These are phyloP conservation scores for Schizophyllum amplum DNA, from an alignment of 1,284 basidiomycete genomes.

Conservation along the genomic window DNA sequence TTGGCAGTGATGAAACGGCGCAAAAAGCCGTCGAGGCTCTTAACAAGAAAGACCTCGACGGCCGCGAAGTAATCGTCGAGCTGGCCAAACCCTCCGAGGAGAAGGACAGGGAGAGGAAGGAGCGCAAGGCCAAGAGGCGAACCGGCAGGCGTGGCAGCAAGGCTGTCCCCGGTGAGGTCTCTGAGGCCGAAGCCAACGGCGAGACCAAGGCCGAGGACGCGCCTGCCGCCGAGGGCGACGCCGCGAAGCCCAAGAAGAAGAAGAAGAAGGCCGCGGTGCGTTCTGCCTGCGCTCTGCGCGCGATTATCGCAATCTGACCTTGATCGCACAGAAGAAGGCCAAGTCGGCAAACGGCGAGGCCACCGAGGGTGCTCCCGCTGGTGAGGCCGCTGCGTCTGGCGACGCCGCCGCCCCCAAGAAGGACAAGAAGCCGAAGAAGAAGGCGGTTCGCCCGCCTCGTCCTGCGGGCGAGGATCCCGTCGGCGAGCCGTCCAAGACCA, in stretches of 20 bases:
- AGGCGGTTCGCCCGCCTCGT: conserved; percentile 48
- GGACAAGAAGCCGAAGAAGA: conserved; percentile 54
- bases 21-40: conserved; percentile 81
- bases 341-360: conserved; percentile 37
- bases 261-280: conserved; percentile 69
- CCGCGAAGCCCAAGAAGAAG: conserved; percentile 73
- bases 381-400: conserved; percentile 27
- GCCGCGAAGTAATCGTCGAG: conserved; percentile 81
- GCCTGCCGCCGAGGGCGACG: conserved; percentile 41
- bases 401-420: conserved; percentile 36
- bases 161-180: conserved; percentile 77
- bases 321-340: conserved; percentile 36
- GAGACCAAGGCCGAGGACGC: conserved; percentile 43
- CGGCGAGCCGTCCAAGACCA: conserved; percentile 76
- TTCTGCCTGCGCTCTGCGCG: conserved; percentile 15
- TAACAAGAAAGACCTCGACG: conserved; percentile 82
- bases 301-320: conserved; percentile 8
- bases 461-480: conserved; percentile 67
- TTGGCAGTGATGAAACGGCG: conserved; percentile 74
- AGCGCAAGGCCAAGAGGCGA: conserved; percentile 64
- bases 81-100: conserved; percentile 83
- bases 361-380: conserved; percentile 23
- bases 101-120: conserved; percentile 76
- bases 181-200: conserved; percentile 78
- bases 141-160: conserved; percentile 75